These are phyloP conservation scores for Podospora tetraspora DNA, from an alignment of 495 filamentous ascomycete genomes.

Conservation along the genomic window DNA sequence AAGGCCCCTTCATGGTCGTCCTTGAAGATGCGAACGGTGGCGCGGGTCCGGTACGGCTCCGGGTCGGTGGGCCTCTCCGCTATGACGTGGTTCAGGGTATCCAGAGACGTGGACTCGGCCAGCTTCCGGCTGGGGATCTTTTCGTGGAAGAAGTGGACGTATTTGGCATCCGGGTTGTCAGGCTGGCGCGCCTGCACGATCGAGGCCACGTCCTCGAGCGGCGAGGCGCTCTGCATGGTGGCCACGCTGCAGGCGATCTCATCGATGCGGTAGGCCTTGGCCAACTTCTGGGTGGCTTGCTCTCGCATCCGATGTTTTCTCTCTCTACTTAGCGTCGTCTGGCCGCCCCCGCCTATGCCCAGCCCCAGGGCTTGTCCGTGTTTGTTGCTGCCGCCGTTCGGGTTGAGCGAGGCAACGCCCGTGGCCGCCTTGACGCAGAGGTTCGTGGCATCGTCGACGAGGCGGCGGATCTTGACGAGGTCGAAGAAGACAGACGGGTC, in stretches of 20 bases:
- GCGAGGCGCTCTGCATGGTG: conserved; percentile 75
- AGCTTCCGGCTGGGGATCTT: conserved; percentile 75
- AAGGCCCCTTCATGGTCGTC: conserved; percentile 64
- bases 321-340: conserved; percentile 65
- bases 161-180: conserved; percentile 63
- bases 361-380: conserved; percentile 56
- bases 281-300: conserved; percentile 68
- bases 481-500: conserved; percentile 80
- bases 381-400: conserved; percentile 47
- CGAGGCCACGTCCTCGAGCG: conserved; percentile 70
- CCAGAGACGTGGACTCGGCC: conserved; percentile 63
- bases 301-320: conserved; percentile 70
- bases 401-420: conserved; percentile 57
- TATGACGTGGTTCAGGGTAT: conserved; percentile 61
- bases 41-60: conserved; percentile 63
- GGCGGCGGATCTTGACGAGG: conserved; percentile 68
- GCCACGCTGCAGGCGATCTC: conserved; percentile 78
- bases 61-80: conserved; percentile 54
- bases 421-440: conserved; percentile 70
- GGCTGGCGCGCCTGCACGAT: conserved; percentile 62
- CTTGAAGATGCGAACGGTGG: conserved; percentile 69
- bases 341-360: conserved; percentile 51
- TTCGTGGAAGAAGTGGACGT: conserved; percentile 84
- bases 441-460: conserved; percentile 71
- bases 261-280: conserved; percentile 68